Evolutionary conservation across 805 yeast species (phyloP).

Genomic region (Phaffomyces thermotolerans): DNA sequence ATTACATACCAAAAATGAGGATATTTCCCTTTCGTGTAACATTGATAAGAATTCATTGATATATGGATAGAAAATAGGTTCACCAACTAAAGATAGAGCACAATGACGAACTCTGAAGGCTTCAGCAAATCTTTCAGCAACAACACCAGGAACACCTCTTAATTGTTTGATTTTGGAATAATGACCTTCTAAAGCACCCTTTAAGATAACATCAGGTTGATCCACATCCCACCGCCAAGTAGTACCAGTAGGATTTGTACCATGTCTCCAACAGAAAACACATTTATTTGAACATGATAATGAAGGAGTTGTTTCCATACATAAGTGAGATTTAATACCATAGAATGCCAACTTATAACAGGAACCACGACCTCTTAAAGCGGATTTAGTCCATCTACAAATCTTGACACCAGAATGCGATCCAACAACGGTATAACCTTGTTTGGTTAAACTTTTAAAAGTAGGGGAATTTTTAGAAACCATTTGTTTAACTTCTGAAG

Average conservation of each 20-base stretch:
- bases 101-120: conserved; percentile 88
- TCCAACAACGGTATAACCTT: conserved; percentile 90
- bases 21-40: conserved; percentile 73
- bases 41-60: conserved; percentile 77
- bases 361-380: conserved; percentile 88
- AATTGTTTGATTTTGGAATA: conserved; percentile 87
- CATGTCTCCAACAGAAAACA: conserved; percentile 97
- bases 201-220: conserved; percentile 73
- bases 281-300: conserved; percentile 91
- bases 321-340: conserved; percentile 82
- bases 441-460: conserved; percentile 79
- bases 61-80: conserved; percentile 89
- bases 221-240: conserved; percentile 96
- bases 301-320: conserved; percentile 95
- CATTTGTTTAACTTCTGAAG: conserved; percentile 57
- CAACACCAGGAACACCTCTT: conserved; percentile 94
- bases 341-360: conserved; percentile 90
- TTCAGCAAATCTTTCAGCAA: conserved; percentile 81
- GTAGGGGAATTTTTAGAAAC: conserved; percentile 88
- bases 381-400: conserved; percentile 95
- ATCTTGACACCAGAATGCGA: conserved; percentile 93
- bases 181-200: conserved; percentile 85
- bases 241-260: conserved; percentile 94
- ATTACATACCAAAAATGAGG: conserved; percentile 86
- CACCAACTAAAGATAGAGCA: conserved; percentile 89